Evolutionary conservation across 2,329 filamentous ascomycete genomes (phyloP), one percentile per base, ranked within the genome.

Genomic region (Rhynchosporium secalis): DNA sequence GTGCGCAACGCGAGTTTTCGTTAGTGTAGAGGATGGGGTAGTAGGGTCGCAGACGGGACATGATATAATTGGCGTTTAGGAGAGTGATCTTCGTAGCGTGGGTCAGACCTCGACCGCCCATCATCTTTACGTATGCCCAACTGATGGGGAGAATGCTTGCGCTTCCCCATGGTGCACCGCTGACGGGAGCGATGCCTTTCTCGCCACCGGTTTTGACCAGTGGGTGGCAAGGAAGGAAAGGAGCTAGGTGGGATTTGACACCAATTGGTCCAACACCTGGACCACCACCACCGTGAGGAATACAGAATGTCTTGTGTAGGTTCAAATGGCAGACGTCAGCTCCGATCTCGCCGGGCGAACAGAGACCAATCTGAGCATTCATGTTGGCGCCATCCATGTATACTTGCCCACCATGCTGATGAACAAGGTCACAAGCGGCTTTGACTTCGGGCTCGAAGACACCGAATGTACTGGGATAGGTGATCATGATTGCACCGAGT

Each of bases 341-440:
- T 26, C 94, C 94, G 69, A 98, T 96, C 75, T 96, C 92, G 45
- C 94, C 94, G 1, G 94, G 94, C 0, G 92, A 96, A 80, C 92
- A 96, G 10, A 98, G 84, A 12, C 94, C 94, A 67, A 98, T 97
- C 77, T 98, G 94, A 20, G 94, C 94, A 74, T 97, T 98, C 92
- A 97, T 95, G 80, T 98, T 98, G 68, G 94, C 94, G 54, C 94
- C 94, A 74, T 98, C 94, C 94, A 98, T 97, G 81, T 97, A 98
- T 15, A 98, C 94, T 74, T 96, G 91, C 9, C 94, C 94, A 58
- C 94, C 94, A 73, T 96, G 81, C 67, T 89, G 77, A 78, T 98
- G 94, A 20, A 98, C 92, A 36, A 96, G 80, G 60, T 92, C 80
- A 76, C 92, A 96, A 15, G 88, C 92, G 73, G 90, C 85, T 79